Evolutionary conservation across 2,329 filamentous ascomycete genomes (phyloP).

Genomic region (Ampelomyces quisqualis): DNA sequence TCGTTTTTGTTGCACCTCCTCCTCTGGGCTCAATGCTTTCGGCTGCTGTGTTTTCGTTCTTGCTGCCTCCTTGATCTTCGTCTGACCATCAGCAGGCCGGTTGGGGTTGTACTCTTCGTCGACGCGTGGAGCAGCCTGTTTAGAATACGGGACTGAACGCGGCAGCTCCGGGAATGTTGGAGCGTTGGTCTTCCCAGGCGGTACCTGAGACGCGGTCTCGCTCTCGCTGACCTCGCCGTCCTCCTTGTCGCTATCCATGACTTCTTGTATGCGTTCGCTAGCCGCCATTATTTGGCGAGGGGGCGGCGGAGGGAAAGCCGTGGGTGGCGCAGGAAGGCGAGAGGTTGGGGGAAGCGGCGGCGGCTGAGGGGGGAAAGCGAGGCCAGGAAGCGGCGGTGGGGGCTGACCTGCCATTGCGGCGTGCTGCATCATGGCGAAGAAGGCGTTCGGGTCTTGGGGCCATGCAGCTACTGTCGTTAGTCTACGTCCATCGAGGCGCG

Average conservation of each 20-base stretch:
- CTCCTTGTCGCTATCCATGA: constrained; percentile 55
- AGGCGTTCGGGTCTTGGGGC: constrained; percentile 35
- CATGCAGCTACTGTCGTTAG: constrained; percentile 19
- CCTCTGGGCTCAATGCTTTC: constrained; percentile 6
- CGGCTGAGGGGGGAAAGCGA: constrained; percentile 18
- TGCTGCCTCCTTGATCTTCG: not conserved
- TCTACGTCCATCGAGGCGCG: not conserved
- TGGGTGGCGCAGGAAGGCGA: constrained; percentile 18
- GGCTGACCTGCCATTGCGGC: constrained; percentile 15
- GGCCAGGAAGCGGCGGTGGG: constrained; percentile 24
- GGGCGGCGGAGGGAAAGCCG: constrained; percentile 14
- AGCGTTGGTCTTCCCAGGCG: constrained; percentile 11
- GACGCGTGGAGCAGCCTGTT: constrained; percentile 1
- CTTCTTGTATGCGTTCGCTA: constrained; percentile 32
- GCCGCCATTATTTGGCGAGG: constrained; percentile 10
- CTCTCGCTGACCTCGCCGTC: constrained; percentile 77
- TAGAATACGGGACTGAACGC: constrained; percentile 24
- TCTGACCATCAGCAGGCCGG: constrained; percentile 21
- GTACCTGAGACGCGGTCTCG: constrained; percentile 16
- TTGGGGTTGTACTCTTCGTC: constrained; percentile 22
- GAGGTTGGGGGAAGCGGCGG: constrained; percentile 23
- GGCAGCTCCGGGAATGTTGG: constrained; percentile 17
- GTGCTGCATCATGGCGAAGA: constrained; percentile 29
- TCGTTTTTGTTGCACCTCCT: constrained; percentile 25
- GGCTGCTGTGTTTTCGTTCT: constrained; percentile 6